Evolutionary conservation across 352 stramenopile genomes (phyloP), one percentile per base, ranked within the genome.

Genomic region (Phytopythium oedochilum): DNA sequence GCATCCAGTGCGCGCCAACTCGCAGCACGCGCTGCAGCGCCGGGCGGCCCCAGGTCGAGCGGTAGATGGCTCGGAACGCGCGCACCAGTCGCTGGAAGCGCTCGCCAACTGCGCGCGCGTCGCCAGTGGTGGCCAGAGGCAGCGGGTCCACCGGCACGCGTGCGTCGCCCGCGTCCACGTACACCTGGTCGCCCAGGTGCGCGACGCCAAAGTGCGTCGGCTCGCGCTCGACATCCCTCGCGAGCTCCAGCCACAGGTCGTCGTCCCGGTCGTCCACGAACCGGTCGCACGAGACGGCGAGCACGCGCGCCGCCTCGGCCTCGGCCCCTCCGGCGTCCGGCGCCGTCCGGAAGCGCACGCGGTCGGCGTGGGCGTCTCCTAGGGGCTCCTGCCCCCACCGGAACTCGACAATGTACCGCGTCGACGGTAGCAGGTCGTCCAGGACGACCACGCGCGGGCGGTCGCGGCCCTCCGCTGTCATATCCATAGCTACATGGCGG

Each of bases 1-100:
- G 46, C 82, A 92, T 92, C 80, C 78, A 90, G 54, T 90, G 79
- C 14, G 82, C 82, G 26, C 82, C 82, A 5, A 58, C 42, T 2
- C 82, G 78, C 4, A 90, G 57, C 50, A 88, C 71, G n/a, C 64
- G 65, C 50, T 89, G 78, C 0, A 70, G 55, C 42, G 58, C 50
- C 2, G 63, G 62, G 8, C 79, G 73, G 6, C 82, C 77, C 25
- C 83, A 80, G 1, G 75, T 84, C 38, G 61, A 48, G 32, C 75
- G 71, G 67, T 92, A 89, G n/a, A 88, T 65, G 12, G 32, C 42
- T 31, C 82, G 75, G 46, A 87, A 92, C 0, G 5, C 25, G 32
- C 67, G 48, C n/a, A 68, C 46, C 43, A 83, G 66, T 1, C 49
- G 20, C 6, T 71, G 53, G 45, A 65, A 82, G 20, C 59, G 68